Base-by-base conservation (phyloP, 148 eudicot genomes). In the Chenopodium berlandieri region DNA sequence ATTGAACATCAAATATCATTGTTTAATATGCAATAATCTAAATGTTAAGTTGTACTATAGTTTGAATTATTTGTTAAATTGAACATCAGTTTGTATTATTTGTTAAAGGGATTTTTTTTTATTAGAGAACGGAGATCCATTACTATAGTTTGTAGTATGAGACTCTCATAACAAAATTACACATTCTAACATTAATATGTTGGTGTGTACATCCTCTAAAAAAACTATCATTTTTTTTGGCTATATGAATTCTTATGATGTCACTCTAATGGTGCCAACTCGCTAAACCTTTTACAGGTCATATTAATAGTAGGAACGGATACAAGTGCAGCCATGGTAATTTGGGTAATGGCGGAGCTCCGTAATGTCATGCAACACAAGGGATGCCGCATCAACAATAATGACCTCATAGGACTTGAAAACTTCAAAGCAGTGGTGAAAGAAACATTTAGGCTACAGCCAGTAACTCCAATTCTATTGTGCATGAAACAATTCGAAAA, bases 341-440 rank as follows among this genome's bases (percentile, higher is more conserved):
- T 77, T 1, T 87, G 89, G 89, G 82, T 84, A 16, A 87, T 87
- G 85, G 80, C 85, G 4, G 83, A 76, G 58, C 66, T 82, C 4
- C 34, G 80, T 37, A 70, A 22, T 44, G 20, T 4, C 62, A 48
- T 66, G 65, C 73, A 62, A 13, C 34, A 54, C 22, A 46, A 50
- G 50, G 71, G 40, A 2, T 60, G 30, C 30, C 30, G 12, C 19
- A 69, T 88, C n/a, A 50, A 77, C 2, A 84, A 82, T 73, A 83
- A 77, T 20, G 81, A 85, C 65, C 66, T 84, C 30, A 22, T 48
- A 19, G 48, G 74, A 1, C 75, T 84, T 17, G 7, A 17, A 20
- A 80, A 86, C 64, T 72, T 88, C 25, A 84, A 78, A 30, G 86
- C 88, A 9, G 81, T 85, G 30, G 22, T 87, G 6, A 87, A 80